Base-by-base conservation (phyloP, 768 basidiomycete species). In the Russula olivacea region DNA sequence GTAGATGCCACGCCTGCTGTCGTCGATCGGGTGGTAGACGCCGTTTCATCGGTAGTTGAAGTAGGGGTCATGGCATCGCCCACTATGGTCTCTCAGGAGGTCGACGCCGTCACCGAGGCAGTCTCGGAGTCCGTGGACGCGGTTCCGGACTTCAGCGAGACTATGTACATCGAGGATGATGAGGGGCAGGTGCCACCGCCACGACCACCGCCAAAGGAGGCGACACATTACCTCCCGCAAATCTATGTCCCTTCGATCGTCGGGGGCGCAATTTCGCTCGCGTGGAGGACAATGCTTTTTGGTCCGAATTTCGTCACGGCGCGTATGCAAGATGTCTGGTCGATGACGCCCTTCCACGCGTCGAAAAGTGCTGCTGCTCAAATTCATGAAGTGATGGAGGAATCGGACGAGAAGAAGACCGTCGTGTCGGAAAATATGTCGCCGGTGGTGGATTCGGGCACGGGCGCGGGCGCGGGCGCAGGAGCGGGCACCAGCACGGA, bases 1-100 rank as follows among this genome's bases (percentile, higher is more conserved):
- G 74, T 86, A 59, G 84, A 85, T 63, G 85, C 85, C 7, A 76
- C 75, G 19, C 85, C 85, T 4, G 70, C 71, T 28, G 75, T 77
- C 28, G 71, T 74, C 15, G 80, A 80, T 40, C 74, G 71, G 19
- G 77, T 70, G n/a, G 76, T 85, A 40, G 79, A 82, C 43, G 81
- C 81, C 41, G 75, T 74, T 12, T 74, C 75, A 1, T 63, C 71
- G 41, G 61, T 74, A 23, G 55, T 58, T 41, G 77, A 80, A 40
- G 68, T 71, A 56, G 70, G 72, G 19, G 60, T 76, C 54, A 70
- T 71, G 25, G 73, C 71, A 7, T 59, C 59, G 45, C 71, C 73
- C 12, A 38, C 57, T 15, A 61, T 68, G 30, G 67, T 71, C 12
- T 69, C 70, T 55, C 69, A 66, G 63, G 72, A 65, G 47, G 60